Base-by-base conservation (phyloP, 768 basidiomycete species). In the Cystofilobasidium capitatum region DNA sequence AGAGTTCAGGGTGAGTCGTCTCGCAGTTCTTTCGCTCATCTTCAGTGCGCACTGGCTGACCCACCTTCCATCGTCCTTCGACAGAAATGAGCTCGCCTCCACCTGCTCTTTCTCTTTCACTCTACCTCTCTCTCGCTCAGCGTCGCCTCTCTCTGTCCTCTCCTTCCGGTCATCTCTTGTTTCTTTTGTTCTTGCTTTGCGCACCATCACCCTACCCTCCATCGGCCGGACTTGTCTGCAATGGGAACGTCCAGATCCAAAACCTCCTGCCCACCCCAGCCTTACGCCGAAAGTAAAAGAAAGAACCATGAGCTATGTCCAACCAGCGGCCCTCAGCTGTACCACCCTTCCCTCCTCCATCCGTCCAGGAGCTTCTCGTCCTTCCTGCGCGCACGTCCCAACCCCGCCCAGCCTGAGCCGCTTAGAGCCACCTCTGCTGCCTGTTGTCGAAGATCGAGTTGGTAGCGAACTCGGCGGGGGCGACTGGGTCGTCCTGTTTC, bases 401-500 rank as follows among this genome's bases (percentile, higher is more conserved):
- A n/a, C n/a, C n/a, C n/a, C n/a, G n/a, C n/a, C n/a, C n/a, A n/a
- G n/a, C n/a, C n/a, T n/a, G n/a, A n/a, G n/a, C n/a, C n/a, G n/a
- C n/a, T n/a, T n/a, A n/a, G n/a, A n/a, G n/a, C n/a, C n/a, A n/a
- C n/a, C n/a, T n/a, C n/a, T n/a, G n/a, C n/a, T n/a, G n/a, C n/a
- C n/a, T 55, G 29, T 14, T 33, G 29, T 64, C 63, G 29, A 33
- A 54, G 36, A 64, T 36, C 9, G 29, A 39, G 49, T 64, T 55
- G 35, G 63, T 64, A 7, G 33, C 3, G 54, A 64, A 64, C 24
- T 37, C 39, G n/a, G 49, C n/a, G 5, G 63, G 63, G 1, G 51
- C 63, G n/a, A 64, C 26, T 1, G 63, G 63, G 35, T 64, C 63
- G 63, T 64, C 63, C 63, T 64, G 36, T 22, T 10, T 3, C 1